phyloP scores from a whole-genome alignment of 345 rosid species.

The Bruguiera sexangula region DNA sequence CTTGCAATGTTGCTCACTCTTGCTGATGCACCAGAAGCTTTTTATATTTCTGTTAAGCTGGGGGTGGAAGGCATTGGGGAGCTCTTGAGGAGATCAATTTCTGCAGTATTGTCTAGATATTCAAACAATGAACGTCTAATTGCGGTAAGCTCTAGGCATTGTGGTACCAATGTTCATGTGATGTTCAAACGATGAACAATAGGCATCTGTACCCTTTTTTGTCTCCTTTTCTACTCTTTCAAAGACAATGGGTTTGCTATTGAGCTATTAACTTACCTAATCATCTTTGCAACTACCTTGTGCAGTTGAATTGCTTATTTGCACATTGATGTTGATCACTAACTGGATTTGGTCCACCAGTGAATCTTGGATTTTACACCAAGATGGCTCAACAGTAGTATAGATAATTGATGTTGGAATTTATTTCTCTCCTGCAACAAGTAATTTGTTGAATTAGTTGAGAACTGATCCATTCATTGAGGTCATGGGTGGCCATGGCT shows the following conservation, averaged over 20 bases:
- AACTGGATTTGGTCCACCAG: no score
- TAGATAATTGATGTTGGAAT: no score
- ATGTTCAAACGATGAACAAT: no score
- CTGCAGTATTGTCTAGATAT: conserved; percentile 71
- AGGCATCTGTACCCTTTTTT: no score
- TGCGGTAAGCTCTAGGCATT: conserved; percentile 46
- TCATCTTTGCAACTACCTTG: no score
- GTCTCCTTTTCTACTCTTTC: no score
- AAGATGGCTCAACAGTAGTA: not conserved
- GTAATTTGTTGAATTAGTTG: not conserved
- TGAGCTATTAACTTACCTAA: no score
- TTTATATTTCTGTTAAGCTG: conserved; percentile 87
- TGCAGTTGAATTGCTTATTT: no score
- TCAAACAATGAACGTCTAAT: conserved; percentile 80
- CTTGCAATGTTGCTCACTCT: conserved; percentile 71
- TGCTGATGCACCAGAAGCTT: conserved; percentile 96
- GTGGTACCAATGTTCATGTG: not conserved
- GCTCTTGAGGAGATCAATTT: conserved; percentile 84
- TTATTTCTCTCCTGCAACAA: not conserved
- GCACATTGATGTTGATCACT: no score
- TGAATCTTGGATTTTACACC: not conserved
- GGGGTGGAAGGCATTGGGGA: conserved; percentile 95
- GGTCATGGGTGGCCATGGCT: not conserved
- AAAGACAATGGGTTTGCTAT: no score
- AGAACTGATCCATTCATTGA: not conserved